phyloP scores from a whole-genome alignment of 805 yeast species.

The Pichia rugopelliculosa region DNA sequence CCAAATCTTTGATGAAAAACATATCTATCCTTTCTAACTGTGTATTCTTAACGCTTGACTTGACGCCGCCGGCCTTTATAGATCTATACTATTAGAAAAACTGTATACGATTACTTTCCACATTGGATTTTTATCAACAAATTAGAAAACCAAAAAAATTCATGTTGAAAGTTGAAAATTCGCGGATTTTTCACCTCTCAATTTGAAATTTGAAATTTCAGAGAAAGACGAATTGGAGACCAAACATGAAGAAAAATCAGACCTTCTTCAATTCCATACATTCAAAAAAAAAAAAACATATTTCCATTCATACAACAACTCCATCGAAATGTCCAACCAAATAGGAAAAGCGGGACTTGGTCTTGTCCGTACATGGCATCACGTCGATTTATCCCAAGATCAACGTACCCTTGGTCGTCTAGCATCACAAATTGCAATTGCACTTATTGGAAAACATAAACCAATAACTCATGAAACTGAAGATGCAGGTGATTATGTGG shows the following conservation, averaged over 20 bases:
- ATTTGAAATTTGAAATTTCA: background rate
- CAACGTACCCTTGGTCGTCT: constrained; percentile 83
- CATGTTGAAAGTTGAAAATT: background rate
- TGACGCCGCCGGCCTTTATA: too few species aligned
- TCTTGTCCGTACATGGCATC: constrained; percentile 89
- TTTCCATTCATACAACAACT: background rate
- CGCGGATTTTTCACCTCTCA: background rate
- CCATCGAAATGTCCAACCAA: constrained; percentile 40
- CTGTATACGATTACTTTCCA: too few species aligned
- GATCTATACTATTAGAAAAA: too few species aligned
- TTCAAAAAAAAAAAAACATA: too few species aligned
- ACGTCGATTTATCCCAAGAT: constrained; percentile 83
- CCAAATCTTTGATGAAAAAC: constrained; percentile 65
- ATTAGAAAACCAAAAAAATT: background rate
- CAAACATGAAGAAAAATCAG: too few species aligned
- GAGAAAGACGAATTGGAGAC: too few species aligned
- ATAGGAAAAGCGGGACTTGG: constrained; percentile 35
- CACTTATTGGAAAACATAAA: constrained; percentile 95
- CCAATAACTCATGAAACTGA: constrained; percentile 73
- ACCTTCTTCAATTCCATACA: too few species aligned
- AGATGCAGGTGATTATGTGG: constrained; percentile 96
- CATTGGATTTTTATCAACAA: background rate
- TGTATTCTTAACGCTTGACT: too few species aligned
- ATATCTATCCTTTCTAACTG: constrained; percentile 12
- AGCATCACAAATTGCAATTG: constrained; percentile 81